These are phyloP conservation scores for Silene uniflora DNA, from an alignment of 148 eudicot species.

Conservation along the genomic window DNA sequence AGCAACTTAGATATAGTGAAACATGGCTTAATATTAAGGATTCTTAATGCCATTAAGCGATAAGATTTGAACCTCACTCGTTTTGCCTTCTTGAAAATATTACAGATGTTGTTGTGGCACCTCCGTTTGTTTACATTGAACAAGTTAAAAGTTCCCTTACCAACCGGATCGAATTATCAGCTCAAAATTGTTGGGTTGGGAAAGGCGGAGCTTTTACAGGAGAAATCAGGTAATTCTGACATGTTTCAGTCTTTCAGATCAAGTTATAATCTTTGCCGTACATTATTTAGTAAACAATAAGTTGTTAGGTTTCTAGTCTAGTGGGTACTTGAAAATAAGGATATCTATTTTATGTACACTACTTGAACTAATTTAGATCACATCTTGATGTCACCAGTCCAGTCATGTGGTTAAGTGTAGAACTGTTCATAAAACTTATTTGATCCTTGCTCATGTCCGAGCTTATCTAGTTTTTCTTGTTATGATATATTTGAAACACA, in stretches of 20 bases:
- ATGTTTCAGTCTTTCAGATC: neutral
- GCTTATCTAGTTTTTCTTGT: neutral
- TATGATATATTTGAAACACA: neutral
- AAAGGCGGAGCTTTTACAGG: conserved; percentile 99
- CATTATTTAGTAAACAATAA: neutral
- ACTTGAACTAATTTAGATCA: neutral
- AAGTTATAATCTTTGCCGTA: neutral
- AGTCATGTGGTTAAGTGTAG: neutral
- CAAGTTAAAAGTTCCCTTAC: conserved; percentile 80
- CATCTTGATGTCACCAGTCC: neutral
- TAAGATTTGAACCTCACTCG: neutral
- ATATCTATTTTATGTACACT: no score
- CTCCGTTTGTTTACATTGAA: conserved; percentile 86
- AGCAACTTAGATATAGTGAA: no score
- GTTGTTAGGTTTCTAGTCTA: neutral
- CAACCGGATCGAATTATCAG: conserved; percentile 76
- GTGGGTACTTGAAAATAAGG: neutral
- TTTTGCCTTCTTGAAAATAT: neutral
- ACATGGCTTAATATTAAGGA: no score
- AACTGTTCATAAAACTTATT: neutral
- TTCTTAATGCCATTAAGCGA: no score
- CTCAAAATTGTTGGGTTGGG: conserved; percentile 91
- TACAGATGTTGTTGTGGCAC: conserved; percentile 93
- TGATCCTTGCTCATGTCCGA: neutral
- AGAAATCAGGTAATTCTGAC: conserved; percentile 73